phyloP scores from a whole-genome alignment of 805 yeast genomes.

The Wickerhamomyces pijperi region DNA sequence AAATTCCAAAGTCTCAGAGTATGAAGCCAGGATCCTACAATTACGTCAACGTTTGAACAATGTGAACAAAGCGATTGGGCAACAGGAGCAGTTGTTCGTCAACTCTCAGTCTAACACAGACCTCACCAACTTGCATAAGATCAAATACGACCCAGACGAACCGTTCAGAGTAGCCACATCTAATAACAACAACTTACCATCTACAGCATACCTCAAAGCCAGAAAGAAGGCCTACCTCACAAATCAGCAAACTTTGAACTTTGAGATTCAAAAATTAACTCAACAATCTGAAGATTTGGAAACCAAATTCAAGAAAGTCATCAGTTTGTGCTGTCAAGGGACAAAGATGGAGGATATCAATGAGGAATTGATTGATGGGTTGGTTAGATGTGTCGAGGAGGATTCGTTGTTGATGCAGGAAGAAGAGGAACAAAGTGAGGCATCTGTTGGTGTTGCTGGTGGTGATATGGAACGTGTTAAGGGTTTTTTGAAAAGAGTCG shows the following conservation, averaged over 20 bases:
- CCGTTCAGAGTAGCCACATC: constrained; percentile 69
- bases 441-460: too few relatives aligned
- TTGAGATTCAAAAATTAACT: constrained; percentile 40
- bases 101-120: constrained; percentile 24
- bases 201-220: constrained; percentile 47
- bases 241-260: constrained; percentile 52
- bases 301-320: constrained; percentile 75
- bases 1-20: constrained; percentile 39
- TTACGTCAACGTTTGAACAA: constrained; percentile 45
- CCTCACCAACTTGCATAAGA: constrained; percentile 30
- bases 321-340: constrained; percentile 82
- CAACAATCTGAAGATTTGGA: constrained; percentile 40
- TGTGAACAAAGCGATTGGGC: constrained; percentile 50
- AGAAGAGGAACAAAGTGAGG: too few relatives aligned
- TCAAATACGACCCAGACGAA: constrained; percentile 76
- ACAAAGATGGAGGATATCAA: constrained; percentile 54
- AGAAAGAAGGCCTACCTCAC: constrained; percentile 70
- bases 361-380: constrained; percentile 70
- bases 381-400: constrained; percentile 84
- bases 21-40: constrained; percentile 32
- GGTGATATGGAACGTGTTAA: constrained; percentile 41
- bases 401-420: constrained; percentile 49
- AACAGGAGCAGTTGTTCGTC: constrained; percentile 48
- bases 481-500: constrained; percentile 42
- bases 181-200: constrained; percentile 20